A percentile compares a stretch with the other conserved stretches of the same genome.
phyloP scores from a whole-genome alignment of 441 rosid species.

The Adansonia grandidieri region DNA sequence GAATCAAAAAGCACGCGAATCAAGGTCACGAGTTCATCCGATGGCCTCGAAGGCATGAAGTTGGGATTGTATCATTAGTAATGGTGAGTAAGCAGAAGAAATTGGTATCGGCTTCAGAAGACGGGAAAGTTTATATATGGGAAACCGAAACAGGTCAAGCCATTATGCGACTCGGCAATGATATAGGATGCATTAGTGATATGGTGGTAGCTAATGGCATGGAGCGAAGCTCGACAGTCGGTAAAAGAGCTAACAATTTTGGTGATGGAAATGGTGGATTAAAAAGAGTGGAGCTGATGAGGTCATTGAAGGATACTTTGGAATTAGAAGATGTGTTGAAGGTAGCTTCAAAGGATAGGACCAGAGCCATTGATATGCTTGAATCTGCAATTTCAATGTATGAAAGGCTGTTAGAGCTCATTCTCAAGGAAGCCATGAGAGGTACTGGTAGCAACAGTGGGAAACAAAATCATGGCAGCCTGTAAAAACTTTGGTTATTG shows the following conservation, averaged over 20 bases:
- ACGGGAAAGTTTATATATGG: slow-evolving; percentile 46
- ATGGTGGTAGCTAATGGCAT: slow-evolving; percentile 36
- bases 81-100: slow-evolving; percentile 38
- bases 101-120: slow-evolving; percentile 51
- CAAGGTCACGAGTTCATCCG: slow-evolving; percentile 3
- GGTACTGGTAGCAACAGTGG: slow-evolving; percentile 1
- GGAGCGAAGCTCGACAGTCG: background rate
- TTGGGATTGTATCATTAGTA: slow-evolving; percentile 35
- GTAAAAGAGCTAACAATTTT: background rate
- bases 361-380: slow-evolving; percentile 45
- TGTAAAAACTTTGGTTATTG: background rate
- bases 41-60: slow-evolving; percentile 37
- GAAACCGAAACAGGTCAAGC: slow-evolving; percentile 37
- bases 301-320: slow-evolving; percentile 25
- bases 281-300: slow-evolving; percentile 23
- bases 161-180: slow-evolving; percentile 31
- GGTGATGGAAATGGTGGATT: slow-evolving; percentile 14
- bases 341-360: slow-evolving; percentile 34
- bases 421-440: slow-evolving; percentile 44
- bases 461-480: background rate
- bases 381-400: slow-evolving; percentile 50
- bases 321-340: slow-evolving; percentile 33
- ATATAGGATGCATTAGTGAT: slow-evolving; percentile 37
- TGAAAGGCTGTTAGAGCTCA: slow-evolving; percentile 43
- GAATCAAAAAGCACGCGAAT: slow-evolving; percentile 20